Evolutionary conservation across 2,329 filamentous ascomycete species (phyloP).

Genomic region (Elsinoe perseae): DNA sequence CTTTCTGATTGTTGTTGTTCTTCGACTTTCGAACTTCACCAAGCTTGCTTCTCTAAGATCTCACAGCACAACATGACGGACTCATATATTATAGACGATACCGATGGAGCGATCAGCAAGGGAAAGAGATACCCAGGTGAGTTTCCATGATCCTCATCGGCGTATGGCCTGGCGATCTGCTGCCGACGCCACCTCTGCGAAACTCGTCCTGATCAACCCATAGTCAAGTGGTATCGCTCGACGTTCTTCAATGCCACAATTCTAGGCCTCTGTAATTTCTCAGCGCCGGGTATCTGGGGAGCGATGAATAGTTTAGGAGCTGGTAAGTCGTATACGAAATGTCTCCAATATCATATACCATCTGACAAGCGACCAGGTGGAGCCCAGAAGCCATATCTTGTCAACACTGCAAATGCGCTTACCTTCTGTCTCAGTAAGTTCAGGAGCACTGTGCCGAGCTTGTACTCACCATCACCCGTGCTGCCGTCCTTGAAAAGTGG

Average conservation of each 20-base stretch:
- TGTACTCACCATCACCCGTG: too few species aligned
- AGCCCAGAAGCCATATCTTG: conserved; percentile 54
- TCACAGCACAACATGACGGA: not conserved
- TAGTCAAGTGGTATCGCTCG: conserved; percentile 52
- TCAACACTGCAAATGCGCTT: conserved; percentile 63
- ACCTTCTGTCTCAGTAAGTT: conserved; percentile 55
- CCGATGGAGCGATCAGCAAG: not conserved
- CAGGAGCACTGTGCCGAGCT: too few species aligned
- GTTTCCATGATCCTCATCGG: not conserved
- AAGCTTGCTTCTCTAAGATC: not conserved
- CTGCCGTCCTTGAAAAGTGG: too few species aligned
- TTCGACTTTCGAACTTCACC: not conserved
- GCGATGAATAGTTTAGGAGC: conserved; percentile 47
- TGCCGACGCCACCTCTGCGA: not conserved
- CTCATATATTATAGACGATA: not conserved
- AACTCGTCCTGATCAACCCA: not conserved
- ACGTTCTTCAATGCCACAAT: conserved; percentile 67
- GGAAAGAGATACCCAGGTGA: not conserved
- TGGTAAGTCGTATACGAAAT: not conserved
- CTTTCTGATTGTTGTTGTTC: not conserved
- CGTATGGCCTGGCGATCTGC: not conserved
- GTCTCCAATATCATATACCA: conserved; percentile 30
- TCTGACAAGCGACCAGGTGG: conserved; percentile 56
- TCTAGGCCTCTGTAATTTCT: conserved; percentile 62
- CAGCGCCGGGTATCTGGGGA: conserved; percentile 63